phyloP scores from a whole-genome alignment of 192 early-diverging fungal genomes.

The Coemansia sp. region DNA sequence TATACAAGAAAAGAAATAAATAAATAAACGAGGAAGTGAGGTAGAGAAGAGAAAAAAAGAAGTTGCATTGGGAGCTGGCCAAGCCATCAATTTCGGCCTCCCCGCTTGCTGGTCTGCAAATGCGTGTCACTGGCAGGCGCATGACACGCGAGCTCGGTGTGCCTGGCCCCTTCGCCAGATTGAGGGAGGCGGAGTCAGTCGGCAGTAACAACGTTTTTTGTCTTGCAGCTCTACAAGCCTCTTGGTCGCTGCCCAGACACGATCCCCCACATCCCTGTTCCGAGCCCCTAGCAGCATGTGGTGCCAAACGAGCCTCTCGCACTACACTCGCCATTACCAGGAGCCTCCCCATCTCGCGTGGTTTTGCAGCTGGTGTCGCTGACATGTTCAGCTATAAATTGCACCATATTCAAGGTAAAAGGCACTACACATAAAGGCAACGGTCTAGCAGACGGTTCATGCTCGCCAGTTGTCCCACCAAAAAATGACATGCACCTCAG shows the following conservation, averaged over 20 bases:
- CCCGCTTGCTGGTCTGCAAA: too few relatives aligned
- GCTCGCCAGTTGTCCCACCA: background rate
- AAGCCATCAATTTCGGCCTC: slow-evolving; percentile 2
- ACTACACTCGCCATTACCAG: background rate
- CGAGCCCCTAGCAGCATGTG: too few relatives aligned
- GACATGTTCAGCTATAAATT: background rate
- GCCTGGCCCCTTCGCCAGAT: background rate
- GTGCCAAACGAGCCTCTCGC: background rate
- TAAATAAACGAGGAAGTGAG: too few relatives aligned
- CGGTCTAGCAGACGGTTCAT: background rate
- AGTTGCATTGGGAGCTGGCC: background rate
- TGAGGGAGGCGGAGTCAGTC: background rate
- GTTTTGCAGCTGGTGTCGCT: background rate
- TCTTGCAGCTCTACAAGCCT: background rate
- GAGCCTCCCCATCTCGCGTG: background rate
- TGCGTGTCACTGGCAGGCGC: background rate
- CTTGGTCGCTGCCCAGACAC: background rate
- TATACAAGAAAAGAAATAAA: slow-evolving; percentile 2
- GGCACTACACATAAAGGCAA: background rate
- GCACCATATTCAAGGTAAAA: background rate
- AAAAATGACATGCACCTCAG: background rate
- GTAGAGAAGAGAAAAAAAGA: slow-evolving; percentile 1
- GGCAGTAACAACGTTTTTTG: background rate
- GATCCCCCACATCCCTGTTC: too few relatives aligned
- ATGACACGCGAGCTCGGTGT: background rate